phyloP scores from a whole-genome alignment of 257 asterid species.

The Fraxinus anomala region DNA sequence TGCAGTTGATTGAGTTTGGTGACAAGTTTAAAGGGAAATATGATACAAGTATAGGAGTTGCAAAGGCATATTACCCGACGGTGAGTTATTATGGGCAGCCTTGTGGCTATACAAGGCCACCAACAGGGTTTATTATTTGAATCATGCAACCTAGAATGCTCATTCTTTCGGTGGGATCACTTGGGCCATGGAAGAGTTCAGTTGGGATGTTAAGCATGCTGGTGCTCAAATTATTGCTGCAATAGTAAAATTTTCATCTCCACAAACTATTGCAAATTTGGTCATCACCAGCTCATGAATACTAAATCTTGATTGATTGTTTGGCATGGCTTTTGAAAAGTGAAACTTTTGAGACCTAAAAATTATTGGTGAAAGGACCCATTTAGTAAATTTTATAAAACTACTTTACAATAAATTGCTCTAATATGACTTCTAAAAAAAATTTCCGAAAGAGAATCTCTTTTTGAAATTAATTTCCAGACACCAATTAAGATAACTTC shows the following conservation, averaged over 20 bases:
- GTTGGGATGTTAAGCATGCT: slow-evolving; percentile 94
- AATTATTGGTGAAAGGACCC: no score
- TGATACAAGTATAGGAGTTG: slow-evolving; percentile 67
- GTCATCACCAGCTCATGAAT: slow-evolving; percentile 20
- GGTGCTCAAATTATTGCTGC: slow-evolving; percentile 80
- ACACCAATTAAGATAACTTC: no score
- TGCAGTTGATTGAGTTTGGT: slow-evolving; percentile 86
- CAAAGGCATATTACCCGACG: slow-evolving; percentile 78
- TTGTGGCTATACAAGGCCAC: slow-evolving; percentile 89
- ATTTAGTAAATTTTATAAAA: no score
- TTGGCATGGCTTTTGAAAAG: no score
- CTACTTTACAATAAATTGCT: no score
- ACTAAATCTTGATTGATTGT: slow-evolving; percentile 26
- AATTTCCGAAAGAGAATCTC: no score
- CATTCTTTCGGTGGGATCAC: slow-evolving; percentile 74
- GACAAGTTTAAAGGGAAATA: slow-evolving; percentile 77
- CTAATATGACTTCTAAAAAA: no score
- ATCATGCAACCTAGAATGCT: slow-evolving; percentile 62
- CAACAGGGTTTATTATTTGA: slow-evolving; percentile 49
- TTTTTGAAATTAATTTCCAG: no score
- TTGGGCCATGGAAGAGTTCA: slow-evolving; percentile 81
- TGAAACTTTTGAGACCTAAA: no score
- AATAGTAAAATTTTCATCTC: slow-evolving; percentile 45
- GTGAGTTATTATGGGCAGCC: slow-evolving; percentile 94
- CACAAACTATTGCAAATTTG: no score